Base-by-base conservation (phyloP, 139 green algal species). In the Parachlorella kessleri region DNA sequence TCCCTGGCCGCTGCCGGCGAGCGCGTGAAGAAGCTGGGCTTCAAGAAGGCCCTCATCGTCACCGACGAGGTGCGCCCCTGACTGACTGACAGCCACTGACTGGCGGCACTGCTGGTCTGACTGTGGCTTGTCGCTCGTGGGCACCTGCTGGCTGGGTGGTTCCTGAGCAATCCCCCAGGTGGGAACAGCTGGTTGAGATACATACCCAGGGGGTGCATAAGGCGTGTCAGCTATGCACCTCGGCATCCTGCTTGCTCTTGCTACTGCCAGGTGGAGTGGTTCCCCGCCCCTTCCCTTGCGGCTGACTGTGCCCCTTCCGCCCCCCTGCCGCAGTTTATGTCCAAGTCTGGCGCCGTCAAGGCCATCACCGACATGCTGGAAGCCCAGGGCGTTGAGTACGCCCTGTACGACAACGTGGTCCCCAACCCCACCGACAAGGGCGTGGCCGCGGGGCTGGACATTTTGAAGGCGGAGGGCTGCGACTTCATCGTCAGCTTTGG, bases 401-500 rank as follows among this genome's bases (percentile, higher is more conserved):
- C 38, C 9, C 42, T 82, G 35, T 82, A 48, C 59, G 55, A 65
- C 53, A 68, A 68, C 7, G 53, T 42, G 37, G 37, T 42, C 42
- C 69, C 76, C 67, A 82, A 82, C 67, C 76, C 76, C 23, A 82
- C 76, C 5, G 66, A 59, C 18, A 40, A 66, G n/a, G 30, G 67
- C 2, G 72, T 69, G 54, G 67, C 55, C 4, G 66, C 41, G 2
- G 76, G 76, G 37, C 53, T 76, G 76, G 48, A 9, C 23, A 38
- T 71, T 36, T 67, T 82, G 28, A 39, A 65, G 23, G 1, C 30
- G 26, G 9, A 76, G 33, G 68, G 68, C 37, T 76, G 68, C 68
- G 76, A 82, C 67, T 76, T 72, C 55, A 72, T 83, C 30, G 35
- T 83, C 6, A 75, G 70, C n/a, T 83, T 80, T 26, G 78, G 78